These are phyloP conservation scores for Extremus antarcticus DNA, from an alignment of 495 filamentous ascomycete species.

Conservation along the genomic window DNA sequence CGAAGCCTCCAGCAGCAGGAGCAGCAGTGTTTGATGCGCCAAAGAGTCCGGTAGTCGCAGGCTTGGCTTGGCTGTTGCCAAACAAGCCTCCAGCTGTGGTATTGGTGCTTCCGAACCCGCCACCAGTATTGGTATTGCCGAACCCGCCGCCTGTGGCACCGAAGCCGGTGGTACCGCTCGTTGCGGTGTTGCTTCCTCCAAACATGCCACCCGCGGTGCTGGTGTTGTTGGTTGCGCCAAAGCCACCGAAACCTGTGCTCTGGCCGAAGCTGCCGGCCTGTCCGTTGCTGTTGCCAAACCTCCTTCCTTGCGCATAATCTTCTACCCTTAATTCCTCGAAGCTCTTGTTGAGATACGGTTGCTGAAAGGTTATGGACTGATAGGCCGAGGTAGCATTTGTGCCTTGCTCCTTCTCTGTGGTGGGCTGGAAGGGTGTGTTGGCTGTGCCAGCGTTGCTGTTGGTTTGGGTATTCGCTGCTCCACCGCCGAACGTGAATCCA, in stretches of 20 bases:
- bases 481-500: conserved; percentile 33
- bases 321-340: conserved; percentile 80
- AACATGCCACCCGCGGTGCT: conserved; percentile 34
- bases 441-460: conserved; percentile 54
- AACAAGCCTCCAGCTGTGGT: conserved; percentile 28
- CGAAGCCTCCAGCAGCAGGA: conserved; percentile 35
- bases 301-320: conserved; percentile 81
- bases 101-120: conserved; percentile 31
- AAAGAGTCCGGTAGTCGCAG: conserved; percentile 39
- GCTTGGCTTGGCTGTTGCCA: conserved; percentile 15
- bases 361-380: conserved; percentile 80
- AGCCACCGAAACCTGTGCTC: conserved; percentile 49
- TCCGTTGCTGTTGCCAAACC: conserved; percentile 67
- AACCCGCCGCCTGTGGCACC: conserved; percentile 35
- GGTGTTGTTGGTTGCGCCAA: conserved; percentile 33
- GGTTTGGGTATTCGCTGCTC: conserved; percentile 22
- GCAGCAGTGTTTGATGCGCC: conserved; percentile 26
- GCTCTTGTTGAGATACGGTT: conserved; percentile 77
- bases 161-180: conserved; percentile 16
- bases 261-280: conserved; percentile 75
- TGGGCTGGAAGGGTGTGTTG: conserved; percentile 57
- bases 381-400: conserved; percentile 56
- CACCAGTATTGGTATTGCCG: conserved; percentile 32
- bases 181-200: conserved; percentile 33
- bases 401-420: conserved; percentile 68